Conservation (phyloP, 2,329 filamentous ascomycete genomes). For the Botrytis pseudocinerea region DNA sequence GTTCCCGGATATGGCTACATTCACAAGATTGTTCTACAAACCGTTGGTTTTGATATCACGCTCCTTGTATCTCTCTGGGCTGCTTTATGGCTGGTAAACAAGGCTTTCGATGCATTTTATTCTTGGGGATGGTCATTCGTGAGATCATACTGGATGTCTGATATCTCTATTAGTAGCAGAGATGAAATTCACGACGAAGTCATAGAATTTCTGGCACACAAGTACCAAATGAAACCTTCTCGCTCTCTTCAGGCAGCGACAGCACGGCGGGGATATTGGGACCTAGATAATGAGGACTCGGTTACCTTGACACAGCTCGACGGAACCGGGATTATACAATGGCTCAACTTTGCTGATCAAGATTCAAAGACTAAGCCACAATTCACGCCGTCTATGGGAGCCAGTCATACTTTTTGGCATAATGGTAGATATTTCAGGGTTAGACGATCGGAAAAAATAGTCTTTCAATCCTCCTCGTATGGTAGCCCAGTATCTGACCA, state of each 20-base stretch:
- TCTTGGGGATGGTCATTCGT: constrained; percentile 43
- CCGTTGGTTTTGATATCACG: constrained; percentile 39
- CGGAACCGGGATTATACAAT: constrained; percentile 44
- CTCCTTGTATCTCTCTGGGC: constrained; percentile 36
- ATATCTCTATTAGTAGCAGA: constrained; percentile 53
- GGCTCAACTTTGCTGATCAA: constrained; percentile 61
- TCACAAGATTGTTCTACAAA: constrained; percentile 37
- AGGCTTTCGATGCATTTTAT: constrained; percentile 44
- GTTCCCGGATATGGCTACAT: constrained; percentile 40
- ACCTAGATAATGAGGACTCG: constrained; percentile 46
- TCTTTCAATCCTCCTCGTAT: constrained; percentile 31
- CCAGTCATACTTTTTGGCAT: constrained; percentile 55
- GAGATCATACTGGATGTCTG: constrained; percentile 50
- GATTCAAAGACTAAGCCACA: constrained; percentile 54
- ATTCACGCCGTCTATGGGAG: constrained; percentile 55
- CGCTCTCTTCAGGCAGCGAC: constrained; percentile 58
- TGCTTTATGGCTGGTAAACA: constrained; percentile 46
- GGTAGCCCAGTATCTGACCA: constrained; percentile 49
- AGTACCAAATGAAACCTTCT: constrained; percentile 53
- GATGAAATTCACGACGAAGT: constrained; percentile 61
- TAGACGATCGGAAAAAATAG: constrained; percentile 32
- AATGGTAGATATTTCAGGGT: constrained; percentile 52
- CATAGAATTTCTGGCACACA: constrained; percentile 58
- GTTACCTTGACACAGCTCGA: constrained; percentile 47
- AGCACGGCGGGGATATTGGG: constrained; percentile 56